These are phyloP conservation scores for Triangularia verruculosa DNA, from an alignment of 2,329 filamentous ascomycete genomes.

Conservation along the genomic window DNA sequence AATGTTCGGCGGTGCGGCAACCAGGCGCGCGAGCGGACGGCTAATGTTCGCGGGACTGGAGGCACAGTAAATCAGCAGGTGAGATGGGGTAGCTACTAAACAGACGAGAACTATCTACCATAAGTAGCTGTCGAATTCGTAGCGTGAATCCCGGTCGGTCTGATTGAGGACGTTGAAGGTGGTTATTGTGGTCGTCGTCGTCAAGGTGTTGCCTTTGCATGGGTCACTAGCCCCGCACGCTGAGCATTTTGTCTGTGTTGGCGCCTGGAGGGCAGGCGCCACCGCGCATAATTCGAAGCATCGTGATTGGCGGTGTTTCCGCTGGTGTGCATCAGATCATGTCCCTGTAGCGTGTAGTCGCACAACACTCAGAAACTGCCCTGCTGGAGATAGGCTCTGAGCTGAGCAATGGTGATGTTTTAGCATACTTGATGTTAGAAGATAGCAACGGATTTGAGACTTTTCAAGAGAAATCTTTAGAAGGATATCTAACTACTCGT, in stretches of 20 bases:
- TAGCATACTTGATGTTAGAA: too few relatives aligned
- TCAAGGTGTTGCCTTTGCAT: conserved; percentile 12
- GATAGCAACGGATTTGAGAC: too few relatives aligned
- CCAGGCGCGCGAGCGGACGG: neutral
- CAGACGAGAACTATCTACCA: conserved; percentile 16
- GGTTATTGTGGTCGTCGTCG: conserved; percentile 1
- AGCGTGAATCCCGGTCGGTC: conserved; percentile 14
- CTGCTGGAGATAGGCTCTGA: conserved; percentile 13
- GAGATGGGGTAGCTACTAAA: conserved; percentile 11
- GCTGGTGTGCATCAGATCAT: conserved; percentile 6
- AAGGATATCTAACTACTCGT: too few relatives aligned
- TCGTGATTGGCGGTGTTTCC: conserved; percentile 16
- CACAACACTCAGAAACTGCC: conserved; percentile 10
- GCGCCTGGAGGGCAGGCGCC: conserved; percentile 7
- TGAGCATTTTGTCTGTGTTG: conserved; percentile 11
- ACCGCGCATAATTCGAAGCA: conserved; percentile 17
- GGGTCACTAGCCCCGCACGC: conserved; percentile 11
- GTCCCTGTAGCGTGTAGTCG: neutral
- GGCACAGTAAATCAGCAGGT: conserved; percentile 15
- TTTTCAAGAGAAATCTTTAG: too few relatives aligned
- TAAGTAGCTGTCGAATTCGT: conserved; percentile 13
- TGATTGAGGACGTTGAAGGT: conserved; percentile 8
- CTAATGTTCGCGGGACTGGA: conserved; percentile 11
- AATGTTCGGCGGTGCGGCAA: conserved; percentile 7
- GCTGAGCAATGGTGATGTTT: conserved; percentile 1